Evolutionary conservation across 2,329 filamentous ascomycete genomes (phyloP).

Genomic region (Aspergillus brasiliensis): DNA sequence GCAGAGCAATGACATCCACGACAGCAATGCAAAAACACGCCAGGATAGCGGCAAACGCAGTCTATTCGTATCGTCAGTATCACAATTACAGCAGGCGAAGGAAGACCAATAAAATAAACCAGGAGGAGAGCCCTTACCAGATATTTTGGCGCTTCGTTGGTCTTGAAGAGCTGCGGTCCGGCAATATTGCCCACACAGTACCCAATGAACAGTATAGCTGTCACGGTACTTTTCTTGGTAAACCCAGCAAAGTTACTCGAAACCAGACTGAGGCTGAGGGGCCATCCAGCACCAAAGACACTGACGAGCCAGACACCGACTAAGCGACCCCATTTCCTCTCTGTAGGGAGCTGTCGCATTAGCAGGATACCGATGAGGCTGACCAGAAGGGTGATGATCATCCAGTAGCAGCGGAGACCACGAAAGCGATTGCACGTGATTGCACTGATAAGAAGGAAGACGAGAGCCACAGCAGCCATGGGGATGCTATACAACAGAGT

Average conservation of each 20-base stretch:
- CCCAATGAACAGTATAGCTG: conserved; percentile 52
- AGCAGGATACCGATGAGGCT: conserved; percentile 27
- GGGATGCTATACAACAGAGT: conserved; percentile 19
- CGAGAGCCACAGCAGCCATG: conserved; percentile 13
- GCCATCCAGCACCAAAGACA: conserved; percentile 33
- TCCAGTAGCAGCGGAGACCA: conserved; percentile 13
- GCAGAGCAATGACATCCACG: neutral
- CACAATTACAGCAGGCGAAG: too few relatives aligned
- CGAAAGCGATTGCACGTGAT: conserved; percentile 9
- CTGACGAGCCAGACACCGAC: conserved; percentile 29
- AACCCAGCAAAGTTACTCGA: conserved; percentile 35
- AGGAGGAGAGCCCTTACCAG: neutral
- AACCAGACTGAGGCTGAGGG: conserved; percentile 31
- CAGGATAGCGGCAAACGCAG: conserved; percentile 8
- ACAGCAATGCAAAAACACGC: conserved; percentile 9
- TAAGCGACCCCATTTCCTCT: conserved; percentile 26
- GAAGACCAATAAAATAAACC: neutral
- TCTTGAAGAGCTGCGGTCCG: conserved; percentile 23
- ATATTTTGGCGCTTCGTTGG: conserved; percentile 8
- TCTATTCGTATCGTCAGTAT: neutral
- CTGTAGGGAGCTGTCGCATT: conserved; percentile 24
- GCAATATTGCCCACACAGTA: conserved; percentile 34
- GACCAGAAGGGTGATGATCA: conserved; percentile 1
- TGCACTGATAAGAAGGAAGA: conserved; percentile 10
- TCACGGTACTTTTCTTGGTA: conserved; percentile 32